Evolutionary conservation across 2,329 filamentous ascomycete species (phyloP).

Genomic region (Colletotrichum shisoi): DNA sequence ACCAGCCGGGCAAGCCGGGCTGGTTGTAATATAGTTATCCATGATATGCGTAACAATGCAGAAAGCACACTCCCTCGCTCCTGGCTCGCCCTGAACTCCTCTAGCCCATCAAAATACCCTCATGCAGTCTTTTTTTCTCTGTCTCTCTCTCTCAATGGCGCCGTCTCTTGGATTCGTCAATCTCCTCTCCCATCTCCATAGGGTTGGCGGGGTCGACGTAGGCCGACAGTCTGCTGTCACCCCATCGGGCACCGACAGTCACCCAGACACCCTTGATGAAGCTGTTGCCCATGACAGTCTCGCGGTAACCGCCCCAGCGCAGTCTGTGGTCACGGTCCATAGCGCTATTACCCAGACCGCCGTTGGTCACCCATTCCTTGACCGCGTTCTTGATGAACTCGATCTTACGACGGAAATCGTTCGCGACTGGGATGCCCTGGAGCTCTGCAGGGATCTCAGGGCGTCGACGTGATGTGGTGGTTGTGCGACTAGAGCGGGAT

Average conservation of each 20-base stretch:
- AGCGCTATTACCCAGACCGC: conserved; percentile 72
- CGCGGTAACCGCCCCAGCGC: conserved; percentile 66
- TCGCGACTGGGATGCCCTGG: conserved; percentile 72
- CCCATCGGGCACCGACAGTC: conserved; percentile 69
- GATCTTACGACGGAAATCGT: conserved; percentile 77
- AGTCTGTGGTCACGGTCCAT: conserved; percentile 64
- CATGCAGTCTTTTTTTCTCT: background rate
- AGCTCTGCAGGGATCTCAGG: conserved; percentile 68
- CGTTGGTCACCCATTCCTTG: conserved; percentile 74
- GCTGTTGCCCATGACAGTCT: conserved; percentile 60
- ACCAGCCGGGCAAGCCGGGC: conserved; percentile 18
- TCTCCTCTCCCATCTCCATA: conserved; percentile 62
- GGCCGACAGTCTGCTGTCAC: conserved; percentile 64
- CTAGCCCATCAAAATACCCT: background rate
- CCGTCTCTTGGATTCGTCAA: conserved; percentile 55
- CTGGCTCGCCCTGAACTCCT: conserved; percentile 3
- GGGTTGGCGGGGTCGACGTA: conserved; percentile 64
- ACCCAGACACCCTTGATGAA: conserved; percentile 73
- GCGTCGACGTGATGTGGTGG: conserved; percentile 60
- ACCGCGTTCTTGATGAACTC: conserved; percentile 74
- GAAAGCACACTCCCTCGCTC: conserved; percentile 20
- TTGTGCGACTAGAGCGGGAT: conserved; percentile 53
- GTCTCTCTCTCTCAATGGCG: conserved; percentile 35
- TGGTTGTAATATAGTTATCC: conserved; percentile 34
- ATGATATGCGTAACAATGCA: conserved; percentile 33